Percentiles rank a stretch among this genome's conserved stretches.
Evolutionary conservation across 2,329 filamentous ascomycete genomes (phyloP).

Genomic region (Talaromyces pinophilus): DNA sequence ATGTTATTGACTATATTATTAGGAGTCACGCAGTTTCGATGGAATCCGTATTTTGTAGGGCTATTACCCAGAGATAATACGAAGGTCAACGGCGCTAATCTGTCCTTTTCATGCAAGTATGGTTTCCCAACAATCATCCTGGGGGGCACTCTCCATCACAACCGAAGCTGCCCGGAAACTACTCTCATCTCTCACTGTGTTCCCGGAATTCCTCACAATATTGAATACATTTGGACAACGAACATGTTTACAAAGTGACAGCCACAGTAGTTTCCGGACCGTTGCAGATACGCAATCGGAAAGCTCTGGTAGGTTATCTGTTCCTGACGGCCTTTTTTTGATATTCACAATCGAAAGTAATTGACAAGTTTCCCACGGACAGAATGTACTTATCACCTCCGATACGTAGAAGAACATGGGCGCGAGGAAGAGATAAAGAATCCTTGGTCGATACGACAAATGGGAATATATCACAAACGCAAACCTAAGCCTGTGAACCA

Average conservation of each 20-base stretch:
- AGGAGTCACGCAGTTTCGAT: background rate
- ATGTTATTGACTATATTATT: background rate
- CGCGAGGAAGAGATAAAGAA: background rate
- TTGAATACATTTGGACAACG: background rate
- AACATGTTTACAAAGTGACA: background rate
- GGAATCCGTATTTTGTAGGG: background rate
- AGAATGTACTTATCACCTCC: background rate
- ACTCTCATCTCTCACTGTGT: background rate
- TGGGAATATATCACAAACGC: background rate
- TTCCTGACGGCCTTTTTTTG: background rate
- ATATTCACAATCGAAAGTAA: background rate
- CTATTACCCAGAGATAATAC: background rate
- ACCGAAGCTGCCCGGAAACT: background rate
- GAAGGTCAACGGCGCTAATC: background rate
- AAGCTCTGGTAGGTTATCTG: background rate
- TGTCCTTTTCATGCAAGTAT: background rate
- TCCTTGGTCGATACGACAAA: background rate
- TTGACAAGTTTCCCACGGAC: background rate
- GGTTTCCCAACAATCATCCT: background rate
- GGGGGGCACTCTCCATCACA: background rate
- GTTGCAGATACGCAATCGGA: background rate
- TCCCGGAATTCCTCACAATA: background rate
- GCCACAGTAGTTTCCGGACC: background rate
- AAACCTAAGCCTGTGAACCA: background rate
- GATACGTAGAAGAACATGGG: background rate